Evolutionary conservation across 176 grass and related monocot species (phyloP).

Genomic region (Bonia amplexicaulis): DNA sequence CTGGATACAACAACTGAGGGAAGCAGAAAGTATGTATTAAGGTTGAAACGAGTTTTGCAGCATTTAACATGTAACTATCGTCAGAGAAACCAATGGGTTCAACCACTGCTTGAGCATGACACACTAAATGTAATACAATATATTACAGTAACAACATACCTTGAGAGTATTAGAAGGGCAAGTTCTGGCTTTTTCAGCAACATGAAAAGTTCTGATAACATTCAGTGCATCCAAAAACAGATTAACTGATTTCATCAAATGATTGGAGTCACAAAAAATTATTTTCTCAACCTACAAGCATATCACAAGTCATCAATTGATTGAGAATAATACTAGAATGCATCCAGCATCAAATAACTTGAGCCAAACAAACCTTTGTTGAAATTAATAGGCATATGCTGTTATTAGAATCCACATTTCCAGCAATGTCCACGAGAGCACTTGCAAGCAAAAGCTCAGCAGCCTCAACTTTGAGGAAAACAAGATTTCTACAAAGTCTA

Average conservation of each 20-base stretch:
- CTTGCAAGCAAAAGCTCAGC: slow-evolving; percentile 84
- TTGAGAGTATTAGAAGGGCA: slow-evolving; percentile 53
- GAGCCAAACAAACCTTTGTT: slow-evolving; percentile 40
- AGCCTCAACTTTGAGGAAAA: slow-evolving; percentile 68
- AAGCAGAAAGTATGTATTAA: background rate
- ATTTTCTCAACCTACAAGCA: slow-evolving; percentile 70
- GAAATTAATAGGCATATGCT: slow-evolving; percentile 66
- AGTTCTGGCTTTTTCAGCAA: slow-evolving; percentile 56
- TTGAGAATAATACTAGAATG: background rate
- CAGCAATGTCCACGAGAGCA: slow-evolving; percentile 65
- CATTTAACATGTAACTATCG: slow-evolving; percentile 4
- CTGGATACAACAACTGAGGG: background rate
- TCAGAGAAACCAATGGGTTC: background rate
- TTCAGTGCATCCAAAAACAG: slow-evolving; percentile 84
- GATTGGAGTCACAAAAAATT: slow-evolving; percentile 80
- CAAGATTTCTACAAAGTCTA: slow-evolving; percentile 87
- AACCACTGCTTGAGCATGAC: background rate
- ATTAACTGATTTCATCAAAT: slow-evolving; percentile 70
- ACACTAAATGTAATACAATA: background rate
- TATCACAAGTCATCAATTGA: slow-evolving; percentile 16
- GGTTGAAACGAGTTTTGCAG: background rate
- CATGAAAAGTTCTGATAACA: slow-evolving; percentile 66
- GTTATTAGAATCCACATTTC: slow-evolving; percentile 50
- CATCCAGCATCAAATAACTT: slow-evolving; percentile 25
- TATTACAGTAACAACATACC: slow-evolving; percentile 36